Conservation (phyloP, 345 rosid genomes). For the Trapa incisa region DNA sequence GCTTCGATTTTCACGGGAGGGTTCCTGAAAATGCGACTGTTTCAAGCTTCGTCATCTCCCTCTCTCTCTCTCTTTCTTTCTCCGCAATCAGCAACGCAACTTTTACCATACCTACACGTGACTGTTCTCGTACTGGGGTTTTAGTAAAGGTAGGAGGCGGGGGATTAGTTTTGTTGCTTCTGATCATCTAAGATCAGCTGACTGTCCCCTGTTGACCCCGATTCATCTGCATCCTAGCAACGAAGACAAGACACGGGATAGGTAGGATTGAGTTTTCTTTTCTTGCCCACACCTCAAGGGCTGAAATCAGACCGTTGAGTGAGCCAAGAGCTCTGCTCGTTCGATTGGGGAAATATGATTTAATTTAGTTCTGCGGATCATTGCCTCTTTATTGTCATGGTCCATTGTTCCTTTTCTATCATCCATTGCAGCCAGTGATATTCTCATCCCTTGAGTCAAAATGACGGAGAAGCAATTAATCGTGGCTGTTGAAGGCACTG, state of each 20-base stretch:
- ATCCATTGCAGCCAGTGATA: background rate
- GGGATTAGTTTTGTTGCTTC: no score
- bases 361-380: background rate
- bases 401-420: background rate
- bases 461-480: conserved; percentile 78
- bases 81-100: no score
- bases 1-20: no score
- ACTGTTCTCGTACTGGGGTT: no score
- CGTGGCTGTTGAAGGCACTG: conserved; percentile 84
- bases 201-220: background rate
- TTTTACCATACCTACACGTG: no score
- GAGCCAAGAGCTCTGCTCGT: no score
- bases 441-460: background rate
- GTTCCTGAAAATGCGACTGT: no score
- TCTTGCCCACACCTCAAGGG: background rate
- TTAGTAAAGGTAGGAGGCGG: no score
- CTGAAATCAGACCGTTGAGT: no score
- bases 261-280: background rate
- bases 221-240: background rate
- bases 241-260: background rate
- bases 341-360: background rate
- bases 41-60: no score
- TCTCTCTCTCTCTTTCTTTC: no score
- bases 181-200: background rate
- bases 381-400: background rate